phyloP scores from a whole-genome alignment of 2,329 filamentous ascomycete species.

The Aspergillus sp. region DNA sequence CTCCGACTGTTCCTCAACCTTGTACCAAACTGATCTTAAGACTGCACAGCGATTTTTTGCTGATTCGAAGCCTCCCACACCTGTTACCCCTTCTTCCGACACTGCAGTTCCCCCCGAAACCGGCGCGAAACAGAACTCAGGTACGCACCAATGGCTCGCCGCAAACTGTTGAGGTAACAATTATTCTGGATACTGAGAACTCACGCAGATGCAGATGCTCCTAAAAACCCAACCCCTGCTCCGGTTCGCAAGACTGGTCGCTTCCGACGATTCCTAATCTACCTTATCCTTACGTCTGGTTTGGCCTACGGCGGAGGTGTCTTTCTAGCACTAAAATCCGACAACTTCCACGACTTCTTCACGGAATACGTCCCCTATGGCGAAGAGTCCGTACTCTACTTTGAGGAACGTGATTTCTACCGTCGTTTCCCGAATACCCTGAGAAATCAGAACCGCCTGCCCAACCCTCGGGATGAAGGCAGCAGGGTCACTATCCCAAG shows the following conservation, averaged over 20 bases:
- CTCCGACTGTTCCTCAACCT: conserved; percentile 27
- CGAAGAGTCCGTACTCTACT: conserved; percentile 90
- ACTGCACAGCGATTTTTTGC: conserved; percentile 50
- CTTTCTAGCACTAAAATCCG: conserved; percentile 88
- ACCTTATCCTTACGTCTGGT: conserved; percentile 71
- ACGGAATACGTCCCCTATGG: conserved; percentile 94
- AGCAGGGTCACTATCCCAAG: conserved; percentile 79
- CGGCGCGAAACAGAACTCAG: conserved; percentile 47
- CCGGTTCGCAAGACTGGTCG: conserved; percentile 67
- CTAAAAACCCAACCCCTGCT: conserved; percentile 41
- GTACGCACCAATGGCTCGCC: conserved; percentile 28
- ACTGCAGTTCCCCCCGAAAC: conserved; percentile 52
- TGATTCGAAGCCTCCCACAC: conserved; percentile 48
- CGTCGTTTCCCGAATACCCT: conserved; percentile 70
- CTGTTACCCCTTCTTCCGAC: conserved; percentile 45
- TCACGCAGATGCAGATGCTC: conserved; percentile 36
- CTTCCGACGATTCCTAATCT: conserved; percentile 74
- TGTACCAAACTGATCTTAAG: conserved; percentile 21
- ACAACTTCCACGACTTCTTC: conserved; percentile 99
- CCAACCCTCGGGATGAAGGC: conserved; percentile 52
- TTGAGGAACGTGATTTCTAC: conserved; percentile 92
- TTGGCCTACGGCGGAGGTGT: conserved; percentile 84
- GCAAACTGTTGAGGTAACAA: conserved; percentile 10
- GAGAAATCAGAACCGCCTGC: conserved; percentile 46
- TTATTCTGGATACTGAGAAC: conserved; percentile 31